Base-by-base conservation (phyloP, 225 moss, liverwort and hornwort genomes). In the Rhytidiadelphus loreus region DNA sequence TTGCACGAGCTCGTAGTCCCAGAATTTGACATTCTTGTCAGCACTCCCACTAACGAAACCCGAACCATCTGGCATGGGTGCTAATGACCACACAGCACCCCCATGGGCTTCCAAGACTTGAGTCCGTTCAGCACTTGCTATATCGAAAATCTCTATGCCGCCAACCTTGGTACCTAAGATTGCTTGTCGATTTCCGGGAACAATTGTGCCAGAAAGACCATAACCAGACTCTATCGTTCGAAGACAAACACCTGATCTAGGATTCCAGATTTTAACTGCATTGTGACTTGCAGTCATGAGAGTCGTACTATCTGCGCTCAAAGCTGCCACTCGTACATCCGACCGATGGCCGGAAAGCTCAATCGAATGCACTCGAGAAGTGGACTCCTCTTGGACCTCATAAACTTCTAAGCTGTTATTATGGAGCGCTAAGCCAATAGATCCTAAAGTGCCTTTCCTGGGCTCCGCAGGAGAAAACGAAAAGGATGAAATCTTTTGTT, bases 251-350 rank as follows among this genome's bases (percentile, higher is more conserved):
- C 94, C 92, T 57, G 97, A 96, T 80, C 92, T 93, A 77, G 99
- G 96, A 69, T 99, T 99, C 99, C 99, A 99, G 44, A 99, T 95
- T 85, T 99, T 99, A 35, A 99, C 99, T 37, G 96, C 96, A 91
- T 96, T 99, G 83, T 99, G 99, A 91, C 99, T 99, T 11, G 96
- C 91, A 55, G 99, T 97, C 99, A 99, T 94, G 23, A 99, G 95
- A 37, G 94, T 93, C 68, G 92, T 95, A 82, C 94, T 94, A 87
- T 99, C 97, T 65, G 95, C 86, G 84, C 97, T 99, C 57, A 99
- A 72, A 25, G 89, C 85, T 75, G 96, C 94, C 90, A 96, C 96
- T 85, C 99, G 94, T 80, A 99, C 91, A 83, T 97, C 97, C 35
- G 99, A 97, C 74, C 99, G 93, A 80, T 99, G 99, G 64, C 99